phyloP scores from a whole-genome alignment of 2,329 filamentous ascomycete species.

The Apiospora arundinis region DNA sequence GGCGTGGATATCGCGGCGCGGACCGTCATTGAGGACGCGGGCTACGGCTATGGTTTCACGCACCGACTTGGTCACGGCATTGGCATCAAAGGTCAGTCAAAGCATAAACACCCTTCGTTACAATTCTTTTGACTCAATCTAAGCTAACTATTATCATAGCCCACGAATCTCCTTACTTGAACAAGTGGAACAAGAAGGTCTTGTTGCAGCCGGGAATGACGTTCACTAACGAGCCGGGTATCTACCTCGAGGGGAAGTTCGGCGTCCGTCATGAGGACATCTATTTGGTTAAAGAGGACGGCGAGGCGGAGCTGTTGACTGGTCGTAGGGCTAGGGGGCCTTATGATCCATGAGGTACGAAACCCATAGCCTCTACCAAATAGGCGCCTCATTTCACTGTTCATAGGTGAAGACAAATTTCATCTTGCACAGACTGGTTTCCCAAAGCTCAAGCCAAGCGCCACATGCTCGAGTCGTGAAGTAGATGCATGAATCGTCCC shows the following conservation, averaged over 20 bases:
- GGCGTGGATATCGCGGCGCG: conserved; percentile 67
- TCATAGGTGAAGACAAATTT: too few species aligned
- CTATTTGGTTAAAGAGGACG: conserved; percentile 60
- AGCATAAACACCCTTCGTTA: not conserved
- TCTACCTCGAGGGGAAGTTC: conserved; percentile 65
- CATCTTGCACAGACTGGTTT: too few species aligned
- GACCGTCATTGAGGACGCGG: conserved; percentile 60
- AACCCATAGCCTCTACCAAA: too few species aligned
- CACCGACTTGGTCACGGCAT: conserved; percentile 70
- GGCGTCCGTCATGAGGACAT: conserved; percentile 69
- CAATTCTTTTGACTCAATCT: not conserved
- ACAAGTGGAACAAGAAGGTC: conserved; percentile 62
- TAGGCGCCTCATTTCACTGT: not conserved
- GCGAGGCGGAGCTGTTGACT: conserved; percentile 60
- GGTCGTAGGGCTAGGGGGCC: conserved; percentile 57
- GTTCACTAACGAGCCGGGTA: conserved; percentile 68
- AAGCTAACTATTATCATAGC: conserved; percentile 41
- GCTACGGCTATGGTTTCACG: conserved; percentile 65
- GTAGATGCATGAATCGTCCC: too few species aligned
- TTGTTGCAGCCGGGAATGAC: conserved; percentile 62
- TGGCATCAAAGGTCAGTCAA: conserved; percentile 59
- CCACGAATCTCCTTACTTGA: conserved; percentile 69
- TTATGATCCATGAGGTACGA: conserved; percentile 52
- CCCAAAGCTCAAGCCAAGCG: too few species aligned
- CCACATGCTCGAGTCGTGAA: too few species aligned